Evolutionary conservation across 805 yeast species (phyloP).

Genomic region (Candida sithepensis): DNA sequence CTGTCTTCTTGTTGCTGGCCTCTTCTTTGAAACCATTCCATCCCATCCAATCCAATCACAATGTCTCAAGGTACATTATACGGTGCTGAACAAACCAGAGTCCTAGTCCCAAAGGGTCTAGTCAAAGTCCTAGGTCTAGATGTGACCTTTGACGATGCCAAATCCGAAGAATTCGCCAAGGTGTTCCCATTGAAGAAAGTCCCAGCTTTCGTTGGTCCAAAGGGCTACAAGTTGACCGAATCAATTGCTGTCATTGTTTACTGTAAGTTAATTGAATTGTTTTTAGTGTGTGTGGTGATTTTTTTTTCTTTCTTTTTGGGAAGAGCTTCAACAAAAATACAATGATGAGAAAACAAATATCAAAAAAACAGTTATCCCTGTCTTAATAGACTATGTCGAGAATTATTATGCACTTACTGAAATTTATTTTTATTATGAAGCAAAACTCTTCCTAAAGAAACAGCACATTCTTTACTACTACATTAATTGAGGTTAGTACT

Average conservation of each 20-base stretch:
- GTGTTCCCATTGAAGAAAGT: constrained; percentile 62
- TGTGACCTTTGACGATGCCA: constrained; percentile 31
- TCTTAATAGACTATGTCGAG: constrained; percentile 78
- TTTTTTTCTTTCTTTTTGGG: neutral
- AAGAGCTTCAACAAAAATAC: constrained; percentile 5
- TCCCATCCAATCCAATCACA: neutral
- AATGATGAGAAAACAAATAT: constrained; percentile 56
- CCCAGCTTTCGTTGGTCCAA: constrained; percentile 69
- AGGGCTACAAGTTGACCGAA: constrained; percentile 72
- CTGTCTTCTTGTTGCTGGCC: neutral
- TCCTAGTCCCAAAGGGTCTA: constrained; percentile 35
- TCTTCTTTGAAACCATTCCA: neutral
- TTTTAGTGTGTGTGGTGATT: neutral
- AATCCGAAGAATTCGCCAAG: constrained; percentile 33
- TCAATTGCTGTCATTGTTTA: constrained; percentile 61
- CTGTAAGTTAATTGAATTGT: constrained; percentile 25
- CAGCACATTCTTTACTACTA: neutral
- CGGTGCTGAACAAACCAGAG: constrained; percentile 31
- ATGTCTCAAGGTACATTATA: constrained; percentile 36
- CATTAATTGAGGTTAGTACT: constrained; percentile 5
- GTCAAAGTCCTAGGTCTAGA: constrained; percentile 60
- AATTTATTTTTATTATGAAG: too few species aligned
- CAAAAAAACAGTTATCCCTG: constrained; percentile 76
- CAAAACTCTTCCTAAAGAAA: neutral
- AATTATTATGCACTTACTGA: constrained; percentile 45